Percentiles rank a stretch among this genome's conserved stretches.
Conservation (phyloP, 345 rosid genomes). For the Brassica cretica region DNA sequence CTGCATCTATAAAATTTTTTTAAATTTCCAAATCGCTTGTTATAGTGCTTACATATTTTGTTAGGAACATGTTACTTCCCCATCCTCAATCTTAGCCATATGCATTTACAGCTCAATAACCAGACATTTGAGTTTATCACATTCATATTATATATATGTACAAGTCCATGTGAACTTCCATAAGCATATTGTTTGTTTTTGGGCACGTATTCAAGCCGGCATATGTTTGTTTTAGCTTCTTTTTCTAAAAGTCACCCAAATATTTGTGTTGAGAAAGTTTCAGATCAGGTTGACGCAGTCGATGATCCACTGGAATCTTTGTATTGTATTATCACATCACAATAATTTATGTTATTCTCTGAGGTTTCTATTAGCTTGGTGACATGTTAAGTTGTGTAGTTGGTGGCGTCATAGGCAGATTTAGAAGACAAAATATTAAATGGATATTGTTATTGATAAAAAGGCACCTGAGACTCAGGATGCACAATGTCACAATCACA, state of each 20-base stretch:
- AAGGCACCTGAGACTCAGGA: not conserved
- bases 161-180: not conserved
- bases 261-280: not conserved
- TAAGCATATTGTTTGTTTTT: not conserved
- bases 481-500: not conserved
- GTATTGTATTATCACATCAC: not conserved
- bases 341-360: not conserved
- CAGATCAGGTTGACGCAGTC: not conserved
- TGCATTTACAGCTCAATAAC: conserved; percentile 1
- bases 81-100: not conserved
- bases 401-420: not conserved
- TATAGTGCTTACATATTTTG: not conserved
- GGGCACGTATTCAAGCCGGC: not conserved
- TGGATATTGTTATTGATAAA: not conserved
- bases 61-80: not conserved
- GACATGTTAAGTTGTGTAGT: not conserved
- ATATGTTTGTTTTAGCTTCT: not conserved
- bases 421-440: not conserved
- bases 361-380: not conserved
- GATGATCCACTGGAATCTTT: not conserved
- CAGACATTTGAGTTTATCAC: not conserved
- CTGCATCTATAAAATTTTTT: not conserved
- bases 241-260: not conserved
- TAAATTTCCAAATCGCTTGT: not conserved
- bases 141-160: not conserved